These are phyloP conservation scores for Chimonanthus praecox DNA, from an alignment of 164 flowering plant genomes.

Conservation along the genomic window DNA sequence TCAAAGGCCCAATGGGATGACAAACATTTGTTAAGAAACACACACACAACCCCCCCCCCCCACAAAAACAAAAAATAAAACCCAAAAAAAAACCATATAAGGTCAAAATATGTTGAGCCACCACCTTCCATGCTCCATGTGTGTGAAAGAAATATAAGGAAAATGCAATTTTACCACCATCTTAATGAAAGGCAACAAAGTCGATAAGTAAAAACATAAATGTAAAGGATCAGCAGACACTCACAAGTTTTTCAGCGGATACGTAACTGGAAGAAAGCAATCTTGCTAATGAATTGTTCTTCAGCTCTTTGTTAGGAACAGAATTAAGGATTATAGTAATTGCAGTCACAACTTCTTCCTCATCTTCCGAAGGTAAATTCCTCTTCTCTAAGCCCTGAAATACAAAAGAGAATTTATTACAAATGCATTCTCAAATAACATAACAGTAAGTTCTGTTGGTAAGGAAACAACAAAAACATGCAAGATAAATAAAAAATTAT, in stretches of 20 bases:
- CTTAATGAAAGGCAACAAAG: background rate
- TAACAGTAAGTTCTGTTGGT: too few relatives aligned
- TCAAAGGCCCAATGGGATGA: too few relatives aligned
- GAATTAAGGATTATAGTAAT: constrained; percentile 62
- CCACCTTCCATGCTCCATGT: too few relatives aligned
- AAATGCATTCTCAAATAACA: constrained; percentile 3
- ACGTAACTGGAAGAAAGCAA: constrained; percentile 73
- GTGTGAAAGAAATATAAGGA: too few relatives aligned
- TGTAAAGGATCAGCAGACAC: constrained; percentile 13
- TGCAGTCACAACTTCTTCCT: constrained; percentile 80
- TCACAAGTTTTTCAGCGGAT: constrained; percentile 75
- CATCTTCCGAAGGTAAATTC: constrained; percentile 66
- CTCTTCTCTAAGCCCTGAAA: constrained; percentile 67
- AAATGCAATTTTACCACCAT: background rate
- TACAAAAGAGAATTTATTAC: constrained; percentile 7
- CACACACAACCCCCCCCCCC: too few relatives aligned
- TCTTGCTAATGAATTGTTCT: constrained; percentile 58
- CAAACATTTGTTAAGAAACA: too few relatives aligned
- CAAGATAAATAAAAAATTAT: background rate
- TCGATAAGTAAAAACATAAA: background rate
- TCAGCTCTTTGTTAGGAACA: constrained; percentile 59
- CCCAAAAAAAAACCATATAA: too few relatives aligned
- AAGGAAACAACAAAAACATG: constrained; percentile 1
- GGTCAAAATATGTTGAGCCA: too few relatives aligned
- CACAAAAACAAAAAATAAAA: too few relatives aligned